These are phyloP conservation scores for Aspergillus transmontanensis DNA, from an alignment of 2,329 filamentous ascomycete species.

Conservation along the genomic window DNA sequence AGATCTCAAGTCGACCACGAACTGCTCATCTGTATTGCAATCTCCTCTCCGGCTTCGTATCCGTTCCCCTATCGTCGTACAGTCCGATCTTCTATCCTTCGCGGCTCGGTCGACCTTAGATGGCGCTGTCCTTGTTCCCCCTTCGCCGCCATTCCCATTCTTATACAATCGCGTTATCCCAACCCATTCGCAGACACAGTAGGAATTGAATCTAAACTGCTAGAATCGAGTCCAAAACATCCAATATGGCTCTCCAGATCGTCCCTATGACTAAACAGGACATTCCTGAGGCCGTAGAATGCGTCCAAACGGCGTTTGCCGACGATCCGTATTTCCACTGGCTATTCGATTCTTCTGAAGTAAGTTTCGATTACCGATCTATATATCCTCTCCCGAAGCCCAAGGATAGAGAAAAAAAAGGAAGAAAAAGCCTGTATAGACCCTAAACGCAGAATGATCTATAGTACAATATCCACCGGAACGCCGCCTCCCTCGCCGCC, in stretches of 20 bases:
- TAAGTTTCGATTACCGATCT: slow-evolving; percentile 33
- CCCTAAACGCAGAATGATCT: neutral
- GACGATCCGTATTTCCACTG: slow-evolving; percentile 69
- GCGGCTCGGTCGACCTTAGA: slow-evolving; percentile 24
- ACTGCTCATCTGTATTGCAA: neutral
- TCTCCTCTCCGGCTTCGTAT: neutral
- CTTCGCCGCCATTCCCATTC: slow-evolving; percentile 34
- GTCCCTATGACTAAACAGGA: slow-evolving; percentile 59
- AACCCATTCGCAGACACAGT: slow-evolving; percentile 34
- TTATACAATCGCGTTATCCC: slow-evolving; percentile 37
- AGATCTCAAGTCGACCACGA: neutral
- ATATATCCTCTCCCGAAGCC: neutral
- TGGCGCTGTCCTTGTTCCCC: slow-evolving; percentile 35
- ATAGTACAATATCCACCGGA: slow-evolving; percentile 62
- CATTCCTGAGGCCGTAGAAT: slow-evolving; percentile 65
- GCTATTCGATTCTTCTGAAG: slow-evolving; percentile 63
- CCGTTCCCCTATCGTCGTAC: neutral
- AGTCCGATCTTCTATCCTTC: neutral
- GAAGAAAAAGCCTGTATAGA: slow-evolving; percentile 17
- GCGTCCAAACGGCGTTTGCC: slow-evolving; percentile 67
- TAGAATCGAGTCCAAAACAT: neutral
- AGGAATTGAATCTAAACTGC: slow-evolving; percentile 29
- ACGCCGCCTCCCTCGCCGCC: slow-evolving; percentile 64
- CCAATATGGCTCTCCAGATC: slow-evolving; percentile 57
- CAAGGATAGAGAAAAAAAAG: neutral